phyloP scores from a whole-genome alignment of 2,329 filamentous ascomycete genomes.

The Cordyceps tenuipes region DNA sequence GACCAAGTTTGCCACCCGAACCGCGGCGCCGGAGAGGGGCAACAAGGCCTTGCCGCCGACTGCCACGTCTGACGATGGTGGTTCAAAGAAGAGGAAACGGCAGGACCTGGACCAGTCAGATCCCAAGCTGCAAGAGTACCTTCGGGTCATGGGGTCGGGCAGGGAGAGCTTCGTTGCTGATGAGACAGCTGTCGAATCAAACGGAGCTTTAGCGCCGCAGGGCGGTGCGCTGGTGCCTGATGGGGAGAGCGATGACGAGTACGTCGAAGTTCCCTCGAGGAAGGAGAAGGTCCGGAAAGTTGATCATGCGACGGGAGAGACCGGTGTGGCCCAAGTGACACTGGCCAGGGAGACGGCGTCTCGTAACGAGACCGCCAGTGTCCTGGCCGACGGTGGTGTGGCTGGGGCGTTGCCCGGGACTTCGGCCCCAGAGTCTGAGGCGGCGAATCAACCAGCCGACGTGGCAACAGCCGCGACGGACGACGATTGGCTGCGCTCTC shows the following conservation, averaged over 20 bases:
- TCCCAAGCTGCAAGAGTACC: slow-evolving; percentile 76
- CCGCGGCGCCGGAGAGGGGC: background rate
- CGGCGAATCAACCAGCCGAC: slow-evolving; percentile 15
- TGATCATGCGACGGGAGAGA: slow-evolving; percentile 20
- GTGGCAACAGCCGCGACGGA: slow-evolving; percentile 50
- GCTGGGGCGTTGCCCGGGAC: background rate
- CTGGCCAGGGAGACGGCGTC: background rate
- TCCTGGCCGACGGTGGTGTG: background rate
- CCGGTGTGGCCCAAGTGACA: slow-evolving; percentile 12
- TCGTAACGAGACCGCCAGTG: background rate
- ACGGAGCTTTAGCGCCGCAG: slow-evolving; percentile 16
- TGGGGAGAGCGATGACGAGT: slow-evolving; percentile 65
- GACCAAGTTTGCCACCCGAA: slow-evolving; percentile 16
- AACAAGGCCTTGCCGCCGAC: background rate
- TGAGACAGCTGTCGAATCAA: slow-evolving; percentile 19
- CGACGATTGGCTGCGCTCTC: slow-evolving; percentile 84
- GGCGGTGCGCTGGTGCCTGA: slow-evolving; percentile 34
- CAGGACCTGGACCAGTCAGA: slow-evolving; percentile 53
- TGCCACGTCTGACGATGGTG: slow-evolving; percentile 25
- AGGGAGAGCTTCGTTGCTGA: slow-evolving; percentile 27
- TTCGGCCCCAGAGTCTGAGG: slow-evolving; percentile 16
- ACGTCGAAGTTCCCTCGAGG: slow-evolving; percentile 55
- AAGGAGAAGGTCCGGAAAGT: slow-evolving; percentile 36
- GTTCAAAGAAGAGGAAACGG: slow-evolving; percentile 60
- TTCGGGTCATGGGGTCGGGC: slow-evolving; percentile 67